A percentile compares a stretch with the other conserved stretches of the same genome.
Conservation (phyloP, 2,329 filamentous ascomycete species). For the Tolypocladium endophyticum region DNA sequence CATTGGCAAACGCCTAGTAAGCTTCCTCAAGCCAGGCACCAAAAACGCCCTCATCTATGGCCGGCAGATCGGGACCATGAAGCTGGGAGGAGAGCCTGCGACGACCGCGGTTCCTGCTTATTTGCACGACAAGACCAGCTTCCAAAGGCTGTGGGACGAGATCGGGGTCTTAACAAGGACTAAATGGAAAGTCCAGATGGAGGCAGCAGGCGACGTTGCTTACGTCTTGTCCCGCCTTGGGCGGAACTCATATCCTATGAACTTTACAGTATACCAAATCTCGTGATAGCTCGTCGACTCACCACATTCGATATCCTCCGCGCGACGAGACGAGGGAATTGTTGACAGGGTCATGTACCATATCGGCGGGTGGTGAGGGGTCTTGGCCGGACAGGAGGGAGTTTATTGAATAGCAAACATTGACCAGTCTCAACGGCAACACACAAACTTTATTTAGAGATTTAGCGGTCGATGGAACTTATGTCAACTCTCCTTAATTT, state of each 20-base stretch:
- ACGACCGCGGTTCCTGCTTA: slow-evolving; percentile 21
- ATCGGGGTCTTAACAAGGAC: slow-evolving; percentile 38
- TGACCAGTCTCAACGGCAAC: background rate
- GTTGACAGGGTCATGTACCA: background rate
- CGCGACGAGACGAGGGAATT: background rate
- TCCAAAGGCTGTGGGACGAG: slow-evolving; percentile 43
- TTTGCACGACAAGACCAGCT: slow-evolving; percentile 37
- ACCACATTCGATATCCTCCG: background rate
- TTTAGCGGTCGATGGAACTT: background rate
- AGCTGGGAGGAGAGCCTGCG: slow-evolving; percentile 12
- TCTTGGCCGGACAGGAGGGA: background rate
- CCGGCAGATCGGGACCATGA: slow-evolving; percentile 33
- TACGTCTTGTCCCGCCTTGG: slow-evolving; percentile 14
- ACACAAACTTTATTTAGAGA: background rate
- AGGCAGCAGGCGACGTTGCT: slow-evolving; percentile 15
- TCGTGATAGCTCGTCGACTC: slow-evolving; percentile 2
- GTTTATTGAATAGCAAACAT: background rate
- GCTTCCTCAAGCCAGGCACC: slow-evolving; percentile 32
- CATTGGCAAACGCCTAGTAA: slow-evolving; percentile 31
- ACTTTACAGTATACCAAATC: slow-evolving; percentile 24
- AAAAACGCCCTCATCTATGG: slow-evolving; percentile 38
- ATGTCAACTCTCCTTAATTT: too few species aligned
- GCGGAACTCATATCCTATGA: slow-evolving; percentile 17
- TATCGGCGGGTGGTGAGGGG: background rate
- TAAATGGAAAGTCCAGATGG: slow-evolving; percentile 35